Evolutionary conservation across 352 stramenopile genomes (phyloP).

Genomic region (Phytophthora fragariaefolia): DNA sequence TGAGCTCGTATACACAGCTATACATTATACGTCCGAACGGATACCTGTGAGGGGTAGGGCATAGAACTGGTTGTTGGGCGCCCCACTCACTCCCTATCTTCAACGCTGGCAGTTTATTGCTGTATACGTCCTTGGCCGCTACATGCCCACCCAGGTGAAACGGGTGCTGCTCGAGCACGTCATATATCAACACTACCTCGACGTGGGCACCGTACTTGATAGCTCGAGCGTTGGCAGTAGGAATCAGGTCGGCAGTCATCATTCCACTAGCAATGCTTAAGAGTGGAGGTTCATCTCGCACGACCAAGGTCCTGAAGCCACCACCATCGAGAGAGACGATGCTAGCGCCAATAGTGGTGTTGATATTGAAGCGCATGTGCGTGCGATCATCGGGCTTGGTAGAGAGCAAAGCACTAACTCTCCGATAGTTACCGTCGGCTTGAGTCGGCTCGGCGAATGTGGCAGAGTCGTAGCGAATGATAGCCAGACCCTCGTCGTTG

Average conservation of each 20-base stretch:
- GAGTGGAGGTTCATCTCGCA: constrained; percentile 20
- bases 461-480: constrained; percentile 1
- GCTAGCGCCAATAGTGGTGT: constrained; percentile 4
- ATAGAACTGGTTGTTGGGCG: too few species aligned
- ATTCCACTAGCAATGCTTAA: constrained; percentile 23
- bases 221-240: constrained; percentile 6
- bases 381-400: constrained; percentile 4
- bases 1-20: too few species aligned
- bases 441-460: constrained; percentile 1
- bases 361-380: constrained; percentile 25
- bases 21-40: too few species aligned
- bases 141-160: constrained; percentile 38
- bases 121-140: constrained; percentile 13
- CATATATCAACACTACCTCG: constrained; percentile 36
- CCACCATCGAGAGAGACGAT: constrained; percentile 17
- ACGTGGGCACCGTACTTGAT: constrained; percentile 30
- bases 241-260: constrained; percentile 4
- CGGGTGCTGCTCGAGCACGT: constrained; percentile 35
- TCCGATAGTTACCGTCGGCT: neutral
- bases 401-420: constrained; percentile 16
- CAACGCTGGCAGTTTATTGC: constrained; percentile 7
- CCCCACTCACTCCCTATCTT: constrained; percentile 17
- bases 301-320: constrained; percentile 3
- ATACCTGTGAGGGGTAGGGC: too few species aligned
- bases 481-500: constrained; percentile 29